phyloP scores from a whole-genome alignment of 495 filamentous ascomycete species.

The Astrothelium macrocarpum region DNA sequence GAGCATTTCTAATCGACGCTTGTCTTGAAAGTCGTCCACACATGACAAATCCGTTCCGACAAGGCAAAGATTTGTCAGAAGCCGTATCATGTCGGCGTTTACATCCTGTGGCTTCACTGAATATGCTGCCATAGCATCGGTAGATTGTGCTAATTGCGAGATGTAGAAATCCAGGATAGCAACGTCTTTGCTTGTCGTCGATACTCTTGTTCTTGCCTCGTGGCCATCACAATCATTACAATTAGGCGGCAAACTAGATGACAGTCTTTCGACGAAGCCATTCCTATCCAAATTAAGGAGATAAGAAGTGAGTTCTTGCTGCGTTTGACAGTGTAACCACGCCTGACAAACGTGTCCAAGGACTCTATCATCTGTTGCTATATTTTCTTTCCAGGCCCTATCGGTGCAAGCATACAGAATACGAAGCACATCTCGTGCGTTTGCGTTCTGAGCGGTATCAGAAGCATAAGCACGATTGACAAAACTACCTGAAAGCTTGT shows the following conservation, averaged over 20 bases:
- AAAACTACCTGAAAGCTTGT: conserved; percentile 30
- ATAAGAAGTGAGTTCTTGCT: conserved; percentile 30
- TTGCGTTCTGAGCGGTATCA: conserved; percentile 28
- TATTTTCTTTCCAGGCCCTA: conserved; percentile 10
- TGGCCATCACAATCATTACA: not conserved
- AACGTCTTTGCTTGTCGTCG: not conserved
- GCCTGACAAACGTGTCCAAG: conserved; percentile 36
- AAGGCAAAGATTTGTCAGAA: conserved; percentile 24
- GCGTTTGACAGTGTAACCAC: conserved; percentile 22
- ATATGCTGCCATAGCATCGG: not conserved
- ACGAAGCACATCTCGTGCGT: conserved; percentile 30
- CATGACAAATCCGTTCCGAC: conserved; percentile 17
- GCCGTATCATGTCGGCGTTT: conserved; percentile 28
- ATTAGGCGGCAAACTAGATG: not conserved
- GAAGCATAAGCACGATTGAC: conserved; percentile 30
- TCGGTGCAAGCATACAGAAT: conserved; percentile 35
- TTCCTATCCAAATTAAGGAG: conserved; percentile 19
- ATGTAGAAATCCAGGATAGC: not conserved
- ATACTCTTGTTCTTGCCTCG: not conserved
- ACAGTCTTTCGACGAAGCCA: no score
- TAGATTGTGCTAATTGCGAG: not conserved
- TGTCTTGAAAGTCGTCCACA: conserved; percentile 14
- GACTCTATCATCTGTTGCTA: conserved; percentile 9
- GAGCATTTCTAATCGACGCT: conserved; percentile 18
- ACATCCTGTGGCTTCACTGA: conserved; percentile 18